A percentile compares a stretch with the other conserved stretches of the same genome.
These are phyloP conservation scores for Mycena sanguinolenta DNA, from an alignment of 768 basidiomycete genomes.

Conservation along the genomic window DNA sequence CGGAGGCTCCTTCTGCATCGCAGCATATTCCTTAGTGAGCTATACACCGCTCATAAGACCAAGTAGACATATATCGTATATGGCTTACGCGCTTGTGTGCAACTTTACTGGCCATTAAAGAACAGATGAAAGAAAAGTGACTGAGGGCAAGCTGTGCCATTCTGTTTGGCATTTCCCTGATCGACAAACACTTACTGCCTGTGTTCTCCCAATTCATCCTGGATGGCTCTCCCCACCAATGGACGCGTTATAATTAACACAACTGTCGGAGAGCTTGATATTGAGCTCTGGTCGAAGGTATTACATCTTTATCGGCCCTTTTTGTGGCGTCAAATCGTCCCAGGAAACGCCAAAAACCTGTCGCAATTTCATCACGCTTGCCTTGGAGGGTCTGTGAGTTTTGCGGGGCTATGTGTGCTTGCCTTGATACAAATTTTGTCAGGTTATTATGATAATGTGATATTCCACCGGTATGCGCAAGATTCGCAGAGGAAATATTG, in stretches of 20 bases:
- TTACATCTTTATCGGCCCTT: slow-evolving; percentile 6
- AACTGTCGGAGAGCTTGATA: slow-evolving; percentile 88
- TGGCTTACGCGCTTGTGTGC: slow-evolving; percentile 82
- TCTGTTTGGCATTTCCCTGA: neutral
- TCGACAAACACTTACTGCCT: neutral
- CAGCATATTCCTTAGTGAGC: slow-evolving; percentile 90
- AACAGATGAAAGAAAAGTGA: neutral
- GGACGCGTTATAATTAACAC: slow-evolving; percentile 92
- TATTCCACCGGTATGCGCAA: slow-evolving; percentile 84
- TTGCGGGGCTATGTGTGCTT: slow-evolving; percentile 13
- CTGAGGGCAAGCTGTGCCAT: neutral
- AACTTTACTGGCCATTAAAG: slow-evolving; percentile 85
- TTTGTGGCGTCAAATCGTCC: slow-evolving; percentile 6
- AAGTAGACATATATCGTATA: slow-evolving; percentile 19
- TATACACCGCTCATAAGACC: slow-evolving; percentile 45
- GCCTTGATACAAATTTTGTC: slow-evolving; percentile 28
- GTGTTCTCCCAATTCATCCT: neutral
- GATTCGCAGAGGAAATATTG: neutral
- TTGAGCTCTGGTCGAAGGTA: slow-evolving; percentile 95
- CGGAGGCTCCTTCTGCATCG: slow-evolving; percentile 93
- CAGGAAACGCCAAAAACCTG: slow-evolving; percentile 96
- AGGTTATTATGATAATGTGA: slow-evolving; percentile 97
- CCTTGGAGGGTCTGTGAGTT: slow-evolving; percentile 85
- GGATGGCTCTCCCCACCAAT: slow-evolving; percentile 87
- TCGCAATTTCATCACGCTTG: slow-evolving; percentile 89